Evolutionary conservation across 176 grass and related monocot genomes (phyloP), one percentile per base, ranked within the genome.

Genomic region (Melocanna baccifera): DNA sequence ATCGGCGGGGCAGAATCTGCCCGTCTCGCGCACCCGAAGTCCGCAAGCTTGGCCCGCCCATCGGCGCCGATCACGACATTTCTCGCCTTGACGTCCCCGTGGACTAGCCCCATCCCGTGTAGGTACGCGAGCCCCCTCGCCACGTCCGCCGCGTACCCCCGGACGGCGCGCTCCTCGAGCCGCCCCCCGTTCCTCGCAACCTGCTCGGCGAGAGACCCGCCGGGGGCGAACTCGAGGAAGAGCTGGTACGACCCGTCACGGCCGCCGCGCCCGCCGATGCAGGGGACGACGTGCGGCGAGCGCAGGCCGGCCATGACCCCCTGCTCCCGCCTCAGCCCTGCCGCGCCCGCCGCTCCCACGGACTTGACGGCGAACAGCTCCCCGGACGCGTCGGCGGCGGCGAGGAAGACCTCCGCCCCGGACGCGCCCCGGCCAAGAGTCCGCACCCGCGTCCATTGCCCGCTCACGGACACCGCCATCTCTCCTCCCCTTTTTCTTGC

Each of bases 41-140:
- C 96, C 0, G 92, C 91, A 34, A 98, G 88, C 67, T 87, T 98
- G 5, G 89, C 96, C 0, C 87, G 76, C 8, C 91, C 87, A 53
- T 93, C 80, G 6, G 61, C 86, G 39, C 92, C 86, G 48, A 97
- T 71, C 34, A 97, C 65, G 19, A 94, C 79, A 68, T 97, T 97
- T 39, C 81, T 62, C 8, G 90, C 20, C 86, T 97, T 97, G 69
- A 97, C 81, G 53, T 98, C 95, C 10, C 95, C 93, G 76, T 97
- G 95, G 16, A 88, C 87, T 13, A 92, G 47, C 3, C 82, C 81
- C 1, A 28, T 25, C 0, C 15, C 87, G 7, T 97, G 95, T 13
- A 97, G 83, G 70, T 94, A 86, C 20, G 81, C 87, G 12, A 98
- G 78, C 8, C 89, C 96, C 0, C 58, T 1, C 13, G 89, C 83